Evolutionary conservation across 495 filamentous ascomycete species (phyloP).

Genomic region (Penicillium paradoxum): DNA sequence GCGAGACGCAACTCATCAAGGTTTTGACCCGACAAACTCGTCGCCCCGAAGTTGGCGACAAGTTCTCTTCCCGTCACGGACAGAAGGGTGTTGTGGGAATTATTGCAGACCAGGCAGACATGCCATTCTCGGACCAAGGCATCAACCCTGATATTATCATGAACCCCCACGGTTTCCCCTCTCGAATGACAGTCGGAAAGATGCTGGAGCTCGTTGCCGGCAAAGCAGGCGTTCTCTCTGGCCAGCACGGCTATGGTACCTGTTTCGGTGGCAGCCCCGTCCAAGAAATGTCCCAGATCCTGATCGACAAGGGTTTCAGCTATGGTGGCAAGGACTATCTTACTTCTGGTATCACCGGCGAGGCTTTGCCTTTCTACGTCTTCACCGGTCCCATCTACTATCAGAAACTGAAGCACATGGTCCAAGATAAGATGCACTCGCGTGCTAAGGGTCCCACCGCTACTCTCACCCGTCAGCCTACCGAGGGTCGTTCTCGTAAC

Average conservation of each 20-base stretch:
- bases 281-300: constrained; percentile 77
- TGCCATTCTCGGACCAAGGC: constrained; percentile 91
- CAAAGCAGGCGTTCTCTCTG: constrained; percentile 83
- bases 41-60: constrained; percentile 90
- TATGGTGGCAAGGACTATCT: constrained; percentile 97
- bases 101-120: constrained; percentile 90
- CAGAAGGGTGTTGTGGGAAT: constrained; percentile 98
- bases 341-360: constrained; percentile 91
- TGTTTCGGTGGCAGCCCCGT: constrained; percentile 92
- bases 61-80: constrained; percentile 96
- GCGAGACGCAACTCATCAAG: constrained; percentile 76
- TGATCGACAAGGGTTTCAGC: constrained; percentile 84
- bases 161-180: constrained; percentile 99
- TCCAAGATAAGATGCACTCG: constrained; percentile 99
- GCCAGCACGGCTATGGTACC: constrained; percentile 82
- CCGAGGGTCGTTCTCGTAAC: constrained; percentile 87
- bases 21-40: constrained; percentile 90
- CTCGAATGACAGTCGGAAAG: constrained; percentile 99
- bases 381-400: constrained; percentile 99
- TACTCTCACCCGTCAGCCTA: constrained; percentile 91
- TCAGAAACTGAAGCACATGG: constrained; percentile 99
- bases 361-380: constrained; percentile 89
- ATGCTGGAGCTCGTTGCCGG: constrained; percentile 93
- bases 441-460: constrained; percentile 84
- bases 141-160: constrained; percentile 98